phyloP scores from a whole-genome alignment of 2,329 filamentous ascomycete species.

The Colletotrichum eleusines region DNA sequence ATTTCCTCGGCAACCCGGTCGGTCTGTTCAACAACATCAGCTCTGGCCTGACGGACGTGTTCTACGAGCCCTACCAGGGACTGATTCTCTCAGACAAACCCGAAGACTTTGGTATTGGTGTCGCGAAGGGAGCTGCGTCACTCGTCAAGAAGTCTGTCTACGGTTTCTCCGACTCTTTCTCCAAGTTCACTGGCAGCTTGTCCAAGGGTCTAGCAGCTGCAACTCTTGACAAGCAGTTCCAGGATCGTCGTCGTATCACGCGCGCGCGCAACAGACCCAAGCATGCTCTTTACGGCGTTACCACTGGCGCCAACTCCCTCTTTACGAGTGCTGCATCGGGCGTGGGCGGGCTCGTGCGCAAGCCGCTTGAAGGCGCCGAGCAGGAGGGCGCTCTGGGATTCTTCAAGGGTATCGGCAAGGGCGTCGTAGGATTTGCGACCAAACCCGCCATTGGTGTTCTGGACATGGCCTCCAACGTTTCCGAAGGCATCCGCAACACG shows the following conservation, averaged over 20 bases:
- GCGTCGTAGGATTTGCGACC: slow-evolving; percentile 91
- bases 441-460: slow-evolving; percentile 98
- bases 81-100: slow-evolving; percentile 96
- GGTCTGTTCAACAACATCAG: slow-evolving; percentile 98
- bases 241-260: slow-evolving; percentile 94
- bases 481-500: slow-evolving; percentile 97
- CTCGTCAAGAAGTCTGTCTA: slow-evolving; percentile 99
- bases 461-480: slow-evolving; percentile 96
- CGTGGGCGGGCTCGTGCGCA: slow-evolving; percentile 91
- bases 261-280: slow-evolving; percentile 94
- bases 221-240: slow-evolving; percentile 98
- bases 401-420: slow-evolving; percentile 97
- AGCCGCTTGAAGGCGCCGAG: slow-evolving; percentile 95
- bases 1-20: slow-evolving; percentile 97
- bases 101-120: slow-evolving; percentile 93
- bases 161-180: slow-evolving; percentile 96
- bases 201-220: slow-evolving; percentile 96
- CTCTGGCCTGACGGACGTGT: slow-evolving; percentile 96
- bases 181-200: slow-evolving; percentile 96
- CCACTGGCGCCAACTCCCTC: slow-evolving; percentile 93
- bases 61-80: slow-evolving; percentile 99
- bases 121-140: slow-evolving; percentile 95
- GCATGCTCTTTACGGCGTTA: slow-evolving; percentile 96
- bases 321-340: slow-evolving; percentile 93
- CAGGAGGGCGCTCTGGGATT: slow-evolving; percentile 95